A percentile compares a stretch with the other conserved stretches of the same genome.
These are phyloP conservation scores for Colletotrichum cordylinicola DNA, from an alignment of 2,329 filamentous ascomycete genomes.

Conservation along the genomic window DNA sequence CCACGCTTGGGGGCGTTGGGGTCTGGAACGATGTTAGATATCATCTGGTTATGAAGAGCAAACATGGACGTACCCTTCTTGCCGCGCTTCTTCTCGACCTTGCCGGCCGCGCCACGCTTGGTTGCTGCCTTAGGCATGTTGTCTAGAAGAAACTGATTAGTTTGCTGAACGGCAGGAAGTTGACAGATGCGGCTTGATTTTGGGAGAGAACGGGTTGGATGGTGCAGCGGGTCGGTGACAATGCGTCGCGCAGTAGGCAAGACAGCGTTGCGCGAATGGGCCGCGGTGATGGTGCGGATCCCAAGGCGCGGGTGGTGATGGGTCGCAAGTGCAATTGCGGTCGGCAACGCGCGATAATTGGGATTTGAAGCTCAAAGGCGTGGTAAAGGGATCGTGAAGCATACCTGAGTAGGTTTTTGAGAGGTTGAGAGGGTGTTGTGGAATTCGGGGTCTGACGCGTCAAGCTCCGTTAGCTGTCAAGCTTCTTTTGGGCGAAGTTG, in stretches of 20 bases:
- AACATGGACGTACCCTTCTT: slow-evolving; percentile 62
- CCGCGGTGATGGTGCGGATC: slow-evolving; percentile 27
- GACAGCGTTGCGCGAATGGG: background rate
- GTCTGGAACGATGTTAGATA: slow-evolving; percentile 58
- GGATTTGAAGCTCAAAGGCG: slow-evolving; percentile 40
- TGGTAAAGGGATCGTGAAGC: slow-evolving; percentile 29
- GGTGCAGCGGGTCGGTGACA: background rate
- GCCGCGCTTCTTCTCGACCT: slow-evolving; percentile 60
- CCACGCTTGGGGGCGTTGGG: slow-evolving; percentile 99
- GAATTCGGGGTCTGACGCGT: slow-evolving; percentile 34
- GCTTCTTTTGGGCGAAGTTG: slow-evolving; percentile 4
- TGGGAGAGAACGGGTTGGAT: background rate
- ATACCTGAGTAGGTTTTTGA: slow-evolving; percentile 38
- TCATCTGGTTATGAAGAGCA: background rate
- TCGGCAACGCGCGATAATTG: slow-evolving; percentile 33
- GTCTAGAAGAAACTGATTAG: slow-evolving; percentile 33
- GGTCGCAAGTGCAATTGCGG: slow-evolving; percentile 47
- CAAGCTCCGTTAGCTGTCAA: slow-evolving; percentile 31
- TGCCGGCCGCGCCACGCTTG: slow-evolving; percentile 56
- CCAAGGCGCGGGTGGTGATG: background rate
- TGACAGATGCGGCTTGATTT: background rate
- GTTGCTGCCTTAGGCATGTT: slow-evolving; percentile 66
- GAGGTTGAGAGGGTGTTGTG: slow-evolving; percentile 28
- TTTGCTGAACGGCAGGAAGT: slow-evolving; percentile 8
- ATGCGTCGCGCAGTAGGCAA: background rate